Base-by-base conservation (phyloP, 1,284 basidiomycete species). In the Irpex sp. region DNA sequence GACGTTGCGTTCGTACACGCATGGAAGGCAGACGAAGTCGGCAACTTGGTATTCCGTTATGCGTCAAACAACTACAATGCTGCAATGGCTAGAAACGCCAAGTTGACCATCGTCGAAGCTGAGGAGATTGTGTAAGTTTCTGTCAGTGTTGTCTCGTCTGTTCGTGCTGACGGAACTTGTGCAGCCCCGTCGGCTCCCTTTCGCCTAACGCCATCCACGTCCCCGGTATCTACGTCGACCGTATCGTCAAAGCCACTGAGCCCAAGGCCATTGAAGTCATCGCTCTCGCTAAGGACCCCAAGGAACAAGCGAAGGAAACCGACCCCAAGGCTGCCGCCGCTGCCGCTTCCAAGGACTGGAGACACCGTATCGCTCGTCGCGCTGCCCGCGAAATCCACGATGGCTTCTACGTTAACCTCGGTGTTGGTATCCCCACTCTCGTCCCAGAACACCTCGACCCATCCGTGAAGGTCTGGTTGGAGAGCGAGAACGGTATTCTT, bases 401-500 rank as follows among this genome's bases (percentile, higher is more conserved):
- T 75, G 95, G 95, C 31, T 93, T 85, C 79, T 94, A 95, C 71
- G 71, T 76, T 40, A 76, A 75, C 67, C 78, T 91, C 60, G 93
- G 90, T 61, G 89, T 89, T 66, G 94, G 95, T 59, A 94, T 97
- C 84, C 95, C 94, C 21, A 96, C 93, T 19, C 84, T 96, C 21
- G 91, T 95, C 19, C 93, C 94, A 1, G 73, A 74, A 73, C 90
- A 92, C 77, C 74, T 95, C 57, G 83, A 86, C 58, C 82, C 87
- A 61, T 88, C 86, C 58, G 86, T 92, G 21, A 86, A 86, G 65
- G 92, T 96, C 52, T 95, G 93, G 91, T 74, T 96, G 68, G 95
- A 97, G 78, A 94, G 91, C 69, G 95, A 97, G 82, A 97, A 97
- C 73, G 95, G 95, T 68, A 92, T 97, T 66, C 82, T 97, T 68